A percentile compares a stretch with the other conserved stretches of the same genome.
phyloP scores from a whole-genome alignment of 2,329 filamentous ascomycete species.

The Pseudogymnoascus sp. region DNA sequence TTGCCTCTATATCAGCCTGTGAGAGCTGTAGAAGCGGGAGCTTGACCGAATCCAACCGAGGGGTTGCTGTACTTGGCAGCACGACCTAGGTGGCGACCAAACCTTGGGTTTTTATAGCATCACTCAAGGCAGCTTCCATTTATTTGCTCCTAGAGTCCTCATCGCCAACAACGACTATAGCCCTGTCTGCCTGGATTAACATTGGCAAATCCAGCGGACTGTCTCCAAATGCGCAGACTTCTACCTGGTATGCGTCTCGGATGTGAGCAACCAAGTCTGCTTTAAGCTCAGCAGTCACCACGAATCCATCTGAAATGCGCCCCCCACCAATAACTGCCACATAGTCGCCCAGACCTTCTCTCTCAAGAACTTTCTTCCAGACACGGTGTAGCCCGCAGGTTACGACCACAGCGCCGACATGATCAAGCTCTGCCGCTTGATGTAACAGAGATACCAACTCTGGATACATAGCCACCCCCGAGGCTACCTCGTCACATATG shows the following conservation, averaged over 20 bases:
- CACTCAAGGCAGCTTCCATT: conserved; percentile 43
- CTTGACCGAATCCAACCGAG: conserved; percentile 36
- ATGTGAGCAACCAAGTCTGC: conserved; percentile 39
- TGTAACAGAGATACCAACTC: conserved; percentile 43
- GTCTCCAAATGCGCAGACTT: conserved; percentile 55
- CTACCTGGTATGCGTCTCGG: conserved; percentile 26
- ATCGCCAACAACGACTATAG: conserved; percentile 50
- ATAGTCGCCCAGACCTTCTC: conserved; percentile 32
- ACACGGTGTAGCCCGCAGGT: conserved; percentile 48
- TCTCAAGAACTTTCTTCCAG: conserved; percentile 49
- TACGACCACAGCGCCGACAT: conserved; percentile 44
- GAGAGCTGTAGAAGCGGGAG: conserved; percentile 38
- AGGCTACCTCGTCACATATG: conserved; percentile 40
- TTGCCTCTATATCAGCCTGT: conserved; percentile 10
- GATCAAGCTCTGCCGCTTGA: conserved; percentile 23
- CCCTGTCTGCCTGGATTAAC: conserved; percentile 45
- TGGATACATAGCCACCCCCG: conserved; percentile 36
- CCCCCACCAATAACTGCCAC: conserved; percentile 49
- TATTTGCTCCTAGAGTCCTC: conserved; percentile 39
- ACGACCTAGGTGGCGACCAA: conserved; percentile 42
- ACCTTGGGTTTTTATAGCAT: conserved; percentile 35
- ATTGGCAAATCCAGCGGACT: conserved; percentile 53
- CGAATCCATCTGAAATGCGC: conserved; percentile 38
- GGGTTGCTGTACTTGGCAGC: conserved; percentile 34
- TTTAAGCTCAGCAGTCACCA: conserved; percentile 48